Evolutionary conservation across 805 yeast genomes (phyloP).

Genomic region (Metahyphopichia silvanorum): DNA sequence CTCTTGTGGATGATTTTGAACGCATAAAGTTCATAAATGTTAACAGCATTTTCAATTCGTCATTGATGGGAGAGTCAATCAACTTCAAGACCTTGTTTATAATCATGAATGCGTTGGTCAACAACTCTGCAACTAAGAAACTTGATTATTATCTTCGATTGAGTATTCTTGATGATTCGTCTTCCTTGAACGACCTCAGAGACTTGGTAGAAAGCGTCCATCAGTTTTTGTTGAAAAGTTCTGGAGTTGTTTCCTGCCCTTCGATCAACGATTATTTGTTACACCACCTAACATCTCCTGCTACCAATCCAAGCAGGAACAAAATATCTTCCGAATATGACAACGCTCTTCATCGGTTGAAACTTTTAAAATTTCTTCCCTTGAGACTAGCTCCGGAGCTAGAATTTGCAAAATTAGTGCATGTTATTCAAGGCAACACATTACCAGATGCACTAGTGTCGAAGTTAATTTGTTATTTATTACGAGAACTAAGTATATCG

Average conservation of each 20-base stretch:
- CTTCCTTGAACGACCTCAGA: slow-evolving; percentile 8
- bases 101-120: slow-evolving; percentile 5
- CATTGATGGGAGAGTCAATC: too few relatives aligned
- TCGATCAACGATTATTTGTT: slow-evolving; percentile 17
- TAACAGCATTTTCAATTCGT: slow-evolving; percentile 6
- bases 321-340: background rate
- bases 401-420: too few relatives aligned
- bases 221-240: slow-evolving; percentile 7
- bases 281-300: slow-evolving; percentile 3
- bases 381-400: too few relatives aligned
- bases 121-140: slow-evolving; percentile 3
- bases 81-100: slow-evolving; percentile 5
- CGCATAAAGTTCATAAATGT: slow-evolving; percentile 13
- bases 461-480: background rate
- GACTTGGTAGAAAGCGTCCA: slow-evolving; percentile 9
- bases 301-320: slow-evolving; percentile 1
- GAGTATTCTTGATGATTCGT: slow-evolving; percentile 13
- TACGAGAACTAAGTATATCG: background rate
- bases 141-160: slow-evolving; percentile 16
- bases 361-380: slow-evolving; percentile 7
- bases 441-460: too few relatives aligned
- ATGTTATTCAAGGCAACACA: too few relatives aligned
- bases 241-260: slow-evolving; percentile 8
- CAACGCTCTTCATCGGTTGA: slow-evolving; percentile 5
- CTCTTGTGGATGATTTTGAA: slow-evolving; percentile 14